Evolutionary conservation across 768 basidiomycete species (phyloP).

Genomic region (Cyathus striatus): DNA sequence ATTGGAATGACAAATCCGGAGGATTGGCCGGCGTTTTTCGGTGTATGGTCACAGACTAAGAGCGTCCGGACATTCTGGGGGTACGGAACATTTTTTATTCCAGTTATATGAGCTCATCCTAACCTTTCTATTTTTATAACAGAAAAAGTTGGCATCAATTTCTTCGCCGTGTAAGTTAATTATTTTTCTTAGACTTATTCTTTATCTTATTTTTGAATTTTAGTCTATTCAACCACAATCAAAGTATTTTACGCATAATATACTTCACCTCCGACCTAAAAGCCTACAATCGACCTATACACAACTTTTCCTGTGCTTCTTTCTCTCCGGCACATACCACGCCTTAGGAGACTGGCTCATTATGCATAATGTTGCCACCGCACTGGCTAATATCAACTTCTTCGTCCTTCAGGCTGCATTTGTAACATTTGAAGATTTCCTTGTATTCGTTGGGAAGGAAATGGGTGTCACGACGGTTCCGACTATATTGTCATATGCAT

Average conservation of each 20-base stretch:
- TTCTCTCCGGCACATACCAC: conserved; percentile 24
- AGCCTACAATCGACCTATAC: conserved; percentile 17
- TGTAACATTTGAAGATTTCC: conserved; percentile 21
- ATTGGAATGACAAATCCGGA: conserved; percentile 10
- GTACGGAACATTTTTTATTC: conserved; percentile 13
- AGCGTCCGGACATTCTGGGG: conserved; percentile 29
- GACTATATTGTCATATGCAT: background rate
- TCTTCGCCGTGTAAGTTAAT: conserved; percentile 17
- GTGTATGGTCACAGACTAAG: conserved; percentile 20
- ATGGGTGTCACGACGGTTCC: background rate
- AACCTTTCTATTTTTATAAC: background rate
- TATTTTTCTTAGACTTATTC: background rate
- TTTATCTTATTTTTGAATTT: background rate
- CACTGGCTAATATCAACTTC: conserved; percentile 9
- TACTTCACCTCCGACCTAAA: conserved; percentile 11
- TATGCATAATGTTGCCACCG: background rate
- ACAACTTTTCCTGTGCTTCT: conserved; percentile 25
- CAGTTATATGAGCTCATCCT: no score
- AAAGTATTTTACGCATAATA: conserved; percentile 8
- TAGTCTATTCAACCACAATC: conserved; percentile 18
- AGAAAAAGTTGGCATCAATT: conserved; percentile 27
- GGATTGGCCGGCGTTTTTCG: conserved; percentile 23
- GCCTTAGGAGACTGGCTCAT: conserved; percentile 4
- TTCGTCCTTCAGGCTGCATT: conserved; percentile 21
- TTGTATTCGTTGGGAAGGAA: conserved; percentile 11